Evolutionary conservation across 371 early-diverging fungal genomes (phyloP), one percentile per base, ranked within the genome.

Genomic region (Smittium culicis): DNA sequence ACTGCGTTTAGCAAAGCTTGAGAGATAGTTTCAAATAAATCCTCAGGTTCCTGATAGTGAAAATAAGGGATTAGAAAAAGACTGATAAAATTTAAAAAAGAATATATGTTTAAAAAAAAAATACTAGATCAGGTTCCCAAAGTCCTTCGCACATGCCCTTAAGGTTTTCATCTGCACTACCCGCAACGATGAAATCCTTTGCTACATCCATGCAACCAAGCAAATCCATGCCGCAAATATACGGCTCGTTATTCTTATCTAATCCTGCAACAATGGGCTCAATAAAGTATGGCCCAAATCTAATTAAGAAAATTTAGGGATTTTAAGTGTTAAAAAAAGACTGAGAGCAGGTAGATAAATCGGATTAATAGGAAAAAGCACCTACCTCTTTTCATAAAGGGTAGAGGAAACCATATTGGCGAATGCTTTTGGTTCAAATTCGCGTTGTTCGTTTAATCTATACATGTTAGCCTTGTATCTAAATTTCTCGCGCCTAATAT

Each of bases 91-190:
- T 1, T 20, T 60, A 0, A 31, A 61, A 69, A n/a, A n/a, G n/a
- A n/a, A n/a, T n/a, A 78, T 85, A 54, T 31, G 11, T 16, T 8
- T 64, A n/a, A n/a, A n/a, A n/a, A n/a, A n/a, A n/a, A n/a, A n/a
- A n/a, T 66, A 66, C 90, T 75, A 99, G 83, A 79, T 94, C 87
- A 54, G 96, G 95, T 76, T 94, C 93, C 92, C 94, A 99, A 68
- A 99, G 81, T 3, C 91, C 85, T 80, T 99, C 99, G 79, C 96
- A 93, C 85, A 97, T 92, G 70, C 99, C 99, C 71, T 89, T 93
- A 67, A 99, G 82, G 73, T 92, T 91, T 28, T 86, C 81, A 35
- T 79, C 74, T 33, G 99, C 91, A 17, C 98, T 98, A 68, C 99
- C 99, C 65, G 85, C 83, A 32, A 98, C 96, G 34, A 93, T 93